Evolutionary conservation across 1,284 basidiomycete species (phyloP).

Genomic region (Athelia sp.): DNA sequence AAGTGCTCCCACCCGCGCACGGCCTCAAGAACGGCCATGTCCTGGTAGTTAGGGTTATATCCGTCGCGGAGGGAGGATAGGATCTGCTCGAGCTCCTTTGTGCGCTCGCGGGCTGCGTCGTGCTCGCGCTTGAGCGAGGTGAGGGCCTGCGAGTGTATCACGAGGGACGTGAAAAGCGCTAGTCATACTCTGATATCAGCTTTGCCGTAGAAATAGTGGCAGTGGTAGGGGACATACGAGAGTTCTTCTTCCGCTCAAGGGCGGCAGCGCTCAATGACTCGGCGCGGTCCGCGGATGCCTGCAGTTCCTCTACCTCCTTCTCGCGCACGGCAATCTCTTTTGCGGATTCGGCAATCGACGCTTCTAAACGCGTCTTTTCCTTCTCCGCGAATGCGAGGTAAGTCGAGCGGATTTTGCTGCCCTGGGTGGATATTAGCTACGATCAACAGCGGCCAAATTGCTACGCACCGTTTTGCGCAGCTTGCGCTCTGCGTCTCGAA

Average conservation of each 20-base stretch:
- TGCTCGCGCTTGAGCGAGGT: conserved; percentile 73
- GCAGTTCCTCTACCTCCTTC: conserved; percentile 64
- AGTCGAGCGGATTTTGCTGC: conserved; percentile 84
- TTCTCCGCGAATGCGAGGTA: conserved; percentile 86
- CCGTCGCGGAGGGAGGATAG: conserved; percentile 76
- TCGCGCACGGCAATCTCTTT: conserved; percentile 59
- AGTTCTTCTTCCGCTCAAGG: conserved; percentile 78
- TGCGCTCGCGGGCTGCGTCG: conserved; percentile 67
- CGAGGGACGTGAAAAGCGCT: conserved; percentile 80
- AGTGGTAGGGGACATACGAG: conserved; percentile 52
- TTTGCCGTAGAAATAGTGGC: background rate
- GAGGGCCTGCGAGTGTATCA: conserved; percentile 72
- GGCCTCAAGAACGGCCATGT: conserved; percentile 97
- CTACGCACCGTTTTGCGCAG: conserved; percentile 70
- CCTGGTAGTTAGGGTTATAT: conserved; percentile 98
- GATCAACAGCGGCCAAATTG: background rate
- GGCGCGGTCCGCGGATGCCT: conserved; percentile 63
- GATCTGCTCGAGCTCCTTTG: conserved; percentile 80
- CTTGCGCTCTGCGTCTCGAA: conserved; percentile 69
- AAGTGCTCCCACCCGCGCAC: conserved; percentile 90
- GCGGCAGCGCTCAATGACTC: conserved; percentile 72
- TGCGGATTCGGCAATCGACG: conserved; percentile 44
- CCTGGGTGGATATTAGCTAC: conserved; percentile 39
- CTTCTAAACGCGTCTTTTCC: conserved; percentile 80
- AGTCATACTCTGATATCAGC: background rate